phyloP scores from a whole-genome alignment of 495 filamentous ascomycete genomes.

The Aspergillus conjunctus region DNA sequence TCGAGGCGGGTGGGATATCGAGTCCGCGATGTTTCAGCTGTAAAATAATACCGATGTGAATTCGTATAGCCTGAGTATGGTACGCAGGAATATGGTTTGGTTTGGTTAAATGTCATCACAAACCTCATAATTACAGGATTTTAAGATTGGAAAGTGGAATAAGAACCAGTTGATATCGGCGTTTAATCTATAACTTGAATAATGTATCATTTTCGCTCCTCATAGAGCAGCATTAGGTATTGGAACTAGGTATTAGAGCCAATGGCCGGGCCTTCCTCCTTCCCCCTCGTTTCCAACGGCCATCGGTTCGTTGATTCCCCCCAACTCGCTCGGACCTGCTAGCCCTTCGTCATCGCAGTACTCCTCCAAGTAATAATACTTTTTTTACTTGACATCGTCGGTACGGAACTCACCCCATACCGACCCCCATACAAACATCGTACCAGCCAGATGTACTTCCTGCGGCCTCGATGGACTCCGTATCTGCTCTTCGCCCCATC shows the following conservation, averaged over 20 bases:
- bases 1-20: not conserved
- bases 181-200: not conserved
- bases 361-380: not conserved
- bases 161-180: not conserved
- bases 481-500: constrained; percentile 14
- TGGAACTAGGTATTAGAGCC: not conserved
- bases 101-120: too few relatives aligned
- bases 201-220: too few relatives aligned
- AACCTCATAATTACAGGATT: too few relatives aligned
- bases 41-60: constrained; percentile 1
- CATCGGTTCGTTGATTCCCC: constrained; percentile 7
- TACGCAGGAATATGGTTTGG: not conserved
- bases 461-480: constrained; percentile 17
- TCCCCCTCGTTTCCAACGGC: constrained; percentile 14
- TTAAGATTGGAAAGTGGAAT: not conserved
- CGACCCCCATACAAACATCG: not conserved
- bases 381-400: not conserved
- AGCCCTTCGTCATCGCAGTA: constrained; percentile 14
- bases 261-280: not conserved
- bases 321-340: constrained; percentile 20
- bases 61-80: not conserved
- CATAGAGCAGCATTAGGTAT: not conserved
- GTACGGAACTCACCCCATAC: constrained; percentile 11
- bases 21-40: not conserved
- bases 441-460: not conserved